A percentile compares a stretch with the other conserved stretches of the same genome.
Evolutionary conservation across 306 rosid species (phyloP).

Genomic region (Astragalus glycyphyllos): DNA sequence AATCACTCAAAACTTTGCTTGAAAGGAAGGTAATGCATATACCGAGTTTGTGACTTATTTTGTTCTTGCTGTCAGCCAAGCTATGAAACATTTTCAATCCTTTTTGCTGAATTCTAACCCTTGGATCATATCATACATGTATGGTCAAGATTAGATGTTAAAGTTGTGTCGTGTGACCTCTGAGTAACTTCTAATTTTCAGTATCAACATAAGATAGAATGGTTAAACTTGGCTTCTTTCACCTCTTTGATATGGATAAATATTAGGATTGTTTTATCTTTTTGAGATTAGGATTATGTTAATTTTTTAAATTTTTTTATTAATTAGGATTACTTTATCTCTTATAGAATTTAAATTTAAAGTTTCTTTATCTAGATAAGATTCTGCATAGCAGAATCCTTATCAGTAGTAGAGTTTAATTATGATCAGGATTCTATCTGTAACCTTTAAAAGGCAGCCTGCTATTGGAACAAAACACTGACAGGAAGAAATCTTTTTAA

Average conservation of each 20-base stretch:
- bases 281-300: too few species aligned
- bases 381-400: too few species aligned
- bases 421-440: too few species aligned
- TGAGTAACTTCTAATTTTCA: neutral
- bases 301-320: too few species aligned
- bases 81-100: neutral
- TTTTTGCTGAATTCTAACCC: constrained; percentile 1
- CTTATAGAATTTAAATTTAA: too few species aligned
- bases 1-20: constrained; percentile 41
- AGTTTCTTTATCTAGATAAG: too few species aligned
- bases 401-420: too few species aligned
- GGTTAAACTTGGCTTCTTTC: constrained; percentile 15
- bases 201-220: constrained; percentile 6
- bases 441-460: too few species aligned
- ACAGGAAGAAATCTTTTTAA: too few species aligned
- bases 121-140: neutral
- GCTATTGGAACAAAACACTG: too few species aligned
- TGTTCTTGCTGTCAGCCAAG: constrained; percentile 23
- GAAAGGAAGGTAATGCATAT: constrained; percentile 47
- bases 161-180: neutral
- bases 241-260: neutral
- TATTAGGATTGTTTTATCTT: too few species aligned
- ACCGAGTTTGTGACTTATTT: constrained; percentile 12
- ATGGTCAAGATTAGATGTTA: neutral
- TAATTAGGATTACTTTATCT: too few species aligned